Evolutionary conservation across 1,284 basidiomycete species (phyloP).

Genomic region (Quambalaria eucalypti): DNA sequence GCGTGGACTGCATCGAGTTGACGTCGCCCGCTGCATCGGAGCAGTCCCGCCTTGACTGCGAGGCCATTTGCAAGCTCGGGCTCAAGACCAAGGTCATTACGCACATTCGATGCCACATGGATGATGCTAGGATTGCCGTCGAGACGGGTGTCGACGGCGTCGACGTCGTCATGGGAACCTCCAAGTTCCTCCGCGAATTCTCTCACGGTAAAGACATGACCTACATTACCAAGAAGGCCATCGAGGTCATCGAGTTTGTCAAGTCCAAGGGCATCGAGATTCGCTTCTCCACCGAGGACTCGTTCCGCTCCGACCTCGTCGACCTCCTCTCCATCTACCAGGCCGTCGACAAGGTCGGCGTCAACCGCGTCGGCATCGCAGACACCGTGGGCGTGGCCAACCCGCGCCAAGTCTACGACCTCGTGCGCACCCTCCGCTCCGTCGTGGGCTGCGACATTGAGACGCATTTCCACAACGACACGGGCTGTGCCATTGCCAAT

Average conservation of each 20-base stretch:
- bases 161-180: slow-evolving; percentile 98
- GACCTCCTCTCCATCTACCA: slow-evolving; percentile 98
- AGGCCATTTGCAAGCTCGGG: slow-evolving; percentile 98
- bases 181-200: slow-evolving; percentile 96
- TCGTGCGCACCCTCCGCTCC: slow-evolving; percentile 88
- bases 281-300: slow-evolving; percentile 98
- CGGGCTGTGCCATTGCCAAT: slow-evolving; percentile 86
- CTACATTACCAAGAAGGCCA: slow-evolving; percentile 94
- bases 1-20: slow-evolving; percentile 98
- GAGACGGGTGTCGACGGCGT: slow-evolving; percentile 98
- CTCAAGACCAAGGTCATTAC: slow-evolving; percentile 95
- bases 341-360: slow-evolving; percentile 98
- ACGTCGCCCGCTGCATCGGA: slow-evolving; percentile 97
- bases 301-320: slow-evolving; percentile 98
- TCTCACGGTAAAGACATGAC: slow-evolving; percentile 99
- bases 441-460: slow-evolving; percentile 74
- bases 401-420: slow-evolving; percentile 95
- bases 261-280: slow-evolving; percentile 99
- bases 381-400: slow-evolving; percentile 99
- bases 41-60: slow-evolving; percentile 87
- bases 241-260: slow-evolving; percentile 98
- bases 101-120: slow-evolving; percentile 99
- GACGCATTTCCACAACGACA: slow-evolving; percentile 98
- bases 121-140: slow-evolving; percentile 94
- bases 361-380: slow-evolving; percentile 97